Percentiles rank a stretch among this genome's conserved stretches.
Evolutionary conservation across 1,284 basidiomycete genomes (phyloP).

Genomic region (Crucibulum cyathiforme): DNA sequence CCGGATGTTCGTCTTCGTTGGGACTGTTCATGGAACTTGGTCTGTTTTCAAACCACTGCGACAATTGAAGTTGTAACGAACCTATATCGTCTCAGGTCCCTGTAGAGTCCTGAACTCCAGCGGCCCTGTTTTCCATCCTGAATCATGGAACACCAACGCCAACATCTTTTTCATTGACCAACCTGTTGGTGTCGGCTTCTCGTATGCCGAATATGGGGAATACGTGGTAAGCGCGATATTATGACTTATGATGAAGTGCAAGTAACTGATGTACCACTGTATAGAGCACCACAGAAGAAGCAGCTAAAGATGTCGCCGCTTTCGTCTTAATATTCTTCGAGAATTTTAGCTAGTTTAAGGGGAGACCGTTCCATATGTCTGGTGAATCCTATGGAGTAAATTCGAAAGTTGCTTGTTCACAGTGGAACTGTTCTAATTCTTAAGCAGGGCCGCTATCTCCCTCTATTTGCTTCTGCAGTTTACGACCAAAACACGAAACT

Average conservation of each 20-base stretch:
- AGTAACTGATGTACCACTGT: background rate
- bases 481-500: constrained; percentile 78
- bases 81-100: constrained; percentile 42
- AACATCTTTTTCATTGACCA: constrained; percentile 71
- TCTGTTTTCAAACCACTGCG: background rate
- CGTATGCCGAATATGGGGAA: constrained; percentile 41
- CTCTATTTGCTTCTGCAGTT: constrained; percentile 80
- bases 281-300: constrained; percentile 68
- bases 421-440: background rate
- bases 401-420: constrained; percentile 1
- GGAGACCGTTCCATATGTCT: constrained; percentile 72
- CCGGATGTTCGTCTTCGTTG: constrained; percentile 54
- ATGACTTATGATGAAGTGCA: no score
- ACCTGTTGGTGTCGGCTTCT: constrained; percentile 64
- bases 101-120: constrained; percentile 53
- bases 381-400: constrained; percentile 73
- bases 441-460: constrained; percentile 78
- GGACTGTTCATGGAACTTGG: constrained; percentile 67
- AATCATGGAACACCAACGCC: constrained; percentile 71
- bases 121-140: constrained; percentile 56
- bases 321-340: constrained; percentile 79
- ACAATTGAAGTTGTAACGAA: background rate
- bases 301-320: constrained; percentile 70
- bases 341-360: constrained; percentile 71
- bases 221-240: constrained; percentile 48